phyloP scores from a whole-genome alignment of 257 asterid species.

The Thymus quinquecostatus region DNA sequence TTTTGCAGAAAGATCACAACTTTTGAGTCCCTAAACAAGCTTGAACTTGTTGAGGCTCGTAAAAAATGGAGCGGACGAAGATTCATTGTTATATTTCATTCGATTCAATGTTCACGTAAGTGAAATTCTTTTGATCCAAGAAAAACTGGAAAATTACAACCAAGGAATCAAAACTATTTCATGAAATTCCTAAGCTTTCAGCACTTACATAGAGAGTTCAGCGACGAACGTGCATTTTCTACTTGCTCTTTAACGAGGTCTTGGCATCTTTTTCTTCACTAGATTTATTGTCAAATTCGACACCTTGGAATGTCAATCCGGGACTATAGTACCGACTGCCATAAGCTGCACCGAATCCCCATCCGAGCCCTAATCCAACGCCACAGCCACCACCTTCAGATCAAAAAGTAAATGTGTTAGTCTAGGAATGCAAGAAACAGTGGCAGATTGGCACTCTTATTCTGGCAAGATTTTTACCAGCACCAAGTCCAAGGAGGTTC shows the following conservation, averaged over 20 bases:
- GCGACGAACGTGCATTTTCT: slow-evolving; percentile 24
- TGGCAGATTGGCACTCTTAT: neutral
- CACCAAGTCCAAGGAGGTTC: slow-evolving; percentile 83
- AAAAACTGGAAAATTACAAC: neutral
- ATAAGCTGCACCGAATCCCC: slow-evolving; percentile 91
- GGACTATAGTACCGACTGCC: slow-evolving; percentile 87
- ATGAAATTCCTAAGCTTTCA: neutral
- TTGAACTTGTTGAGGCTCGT: no score
- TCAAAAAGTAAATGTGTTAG: slow-evolving; percentile 24
- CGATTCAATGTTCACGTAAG: no score
- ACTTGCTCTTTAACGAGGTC: slow-evolving; percentile 35
- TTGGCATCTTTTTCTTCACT: slow-evolving; percentile 48
- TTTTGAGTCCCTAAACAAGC: no score
- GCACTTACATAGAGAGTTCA: slow-evolving; percentile 7
- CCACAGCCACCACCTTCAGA: slow-evolving; percentile 96
- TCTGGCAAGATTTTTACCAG: slow-evolving; percentile 50
- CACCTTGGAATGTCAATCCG: slow-evolving; percentile 62
- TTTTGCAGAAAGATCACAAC: neutral
- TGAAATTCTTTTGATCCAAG: neutral
- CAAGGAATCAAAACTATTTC: neutral
- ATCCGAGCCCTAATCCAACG: slow-evolving; percentile 88
- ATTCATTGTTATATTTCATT: no score
- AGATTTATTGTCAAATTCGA: slow-evolving; percentile 46
- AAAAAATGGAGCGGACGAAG: no score
- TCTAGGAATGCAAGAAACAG: neutral